Evolutionary conservation across 139 green algal genomes (phyloP).

Genomic region (Klebsormidium nitens): DNA sequence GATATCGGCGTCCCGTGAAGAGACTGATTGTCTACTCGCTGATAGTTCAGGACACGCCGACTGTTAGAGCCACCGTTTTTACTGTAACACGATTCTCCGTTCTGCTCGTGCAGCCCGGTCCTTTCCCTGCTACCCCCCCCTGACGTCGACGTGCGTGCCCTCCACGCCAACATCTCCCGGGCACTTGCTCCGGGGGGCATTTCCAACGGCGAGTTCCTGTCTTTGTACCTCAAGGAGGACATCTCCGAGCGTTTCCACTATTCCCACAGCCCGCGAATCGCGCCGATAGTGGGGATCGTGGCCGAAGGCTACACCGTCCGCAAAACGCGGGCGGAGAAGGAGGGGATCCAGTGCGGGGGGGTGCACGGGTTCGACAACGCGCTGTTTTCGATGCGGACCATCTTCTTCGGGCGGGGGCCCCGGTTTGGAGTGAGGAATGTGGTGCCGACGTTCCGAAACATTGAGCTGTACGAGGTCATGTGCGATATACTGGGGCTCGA

Average conservation of each 20-base stretch:
- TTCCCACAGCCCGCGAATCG: neutral
- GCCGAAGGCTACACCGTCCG: constrained; percentile 19
- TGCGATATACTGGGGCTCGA: neutral
- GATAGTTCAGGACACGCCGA: too few relatives aligned
- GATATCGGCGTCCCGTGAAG: too few relatives aligned
- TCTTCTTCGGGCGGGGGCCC: constrained; percentile 24
- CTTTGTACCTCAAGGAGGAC: constrained; percentile 8
- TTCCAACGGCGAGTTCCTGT: constrained; percentile 6
- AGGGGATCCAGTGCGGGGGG: constrained; percentile 5
- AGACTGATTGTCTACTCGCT: too few relatives aligned
- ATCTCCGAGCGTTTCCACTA: constrained; percentile 3
- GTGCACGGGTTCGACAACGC: constrained; percentile 36
- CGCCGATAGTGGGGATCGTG: constrained; percentile 17
- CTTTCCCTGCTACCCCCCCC: constrained; percentile 23
- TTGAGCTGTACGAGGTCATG: constrained; percentile 13
- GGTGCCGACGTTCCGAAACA: constrained; percentile 19
- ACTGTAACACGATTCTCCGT: too few relatives aligned
- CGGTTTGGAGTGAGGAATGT: neutral
- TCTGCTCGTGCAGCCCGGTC: too few relatives aligned
- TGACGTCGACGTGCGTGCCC: constrained; percentile 4
- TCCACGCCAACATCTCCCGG: neutral
- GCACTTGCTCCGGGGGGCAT: neutral
- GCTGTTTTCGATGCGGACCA: constrained; percentile 26
- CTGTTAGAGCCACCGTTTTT: too few relatives aligned
- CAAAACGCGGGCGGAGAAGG: too few relatives aligned